Base-by-base conservation (phyloP, 2,329 filamentous ascomycete genomes). In the Penicillium frequentans region DNA sequence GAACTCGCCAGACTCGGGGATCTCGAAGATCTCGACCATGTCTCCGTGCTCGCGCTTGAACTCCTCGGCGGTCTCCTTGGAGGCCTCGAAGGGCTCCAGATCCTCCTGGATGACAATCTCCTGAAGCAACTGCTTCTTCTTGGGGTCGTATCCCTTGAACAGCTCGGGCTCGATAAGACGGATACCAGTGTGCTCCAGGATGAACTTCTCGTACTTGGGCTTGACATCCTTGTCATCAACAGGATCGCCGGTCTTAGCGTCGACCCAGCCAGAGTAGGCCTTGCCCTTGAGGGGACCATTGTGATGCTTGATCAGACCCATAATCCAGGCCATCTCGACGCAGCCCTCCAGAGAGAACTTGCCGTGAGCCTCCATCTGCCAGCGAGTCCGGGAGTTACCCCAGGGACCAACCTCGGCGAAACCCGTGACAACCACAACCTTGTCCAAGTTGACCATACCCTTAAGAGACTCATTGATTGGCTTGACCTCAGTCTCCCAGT, bases 271-370 rank as follows among this genome's bases (percentile, higher is more conserved):
- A 65, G 93, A 91, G 80, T 99, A 98, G 63, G 90, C 90, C 80
- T 96, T 90, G 74, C 95, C 95, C 82, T 99, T 99, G 74, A 99
- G 86, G 31, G 89, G 88, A 19, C 95, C 95, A 68, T 98, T 98
- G 82, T 96, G 91, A 77, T 99, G 96, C 84, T 93, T 97, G 81
- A 99, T 98, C 58, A 98, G 86, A 71, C 95, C 95, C 93, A 98
- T 99, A 76, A 99, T 91, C 95, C 95, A 99, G 31, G 95, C 93
- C 95, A 99, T 99, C 78, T 99, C 95, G 59, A 99, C 89, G 70
- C 95, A 98, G 29, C 95, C 95, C 77, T 99, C 96, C 14, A 99
- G 86, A 9, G 95, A 98, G 81, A 99, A 99, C 71, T 96, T 86
- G 72, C 95, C 95, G 65, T 93, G 88, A 1, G 95, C 93, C 76